These are phyloP conservation scores for Leccinum barrowsii DNA, from an alignment of 768 basidiomycete genomes.

Conservation along the genomic window DNA sequence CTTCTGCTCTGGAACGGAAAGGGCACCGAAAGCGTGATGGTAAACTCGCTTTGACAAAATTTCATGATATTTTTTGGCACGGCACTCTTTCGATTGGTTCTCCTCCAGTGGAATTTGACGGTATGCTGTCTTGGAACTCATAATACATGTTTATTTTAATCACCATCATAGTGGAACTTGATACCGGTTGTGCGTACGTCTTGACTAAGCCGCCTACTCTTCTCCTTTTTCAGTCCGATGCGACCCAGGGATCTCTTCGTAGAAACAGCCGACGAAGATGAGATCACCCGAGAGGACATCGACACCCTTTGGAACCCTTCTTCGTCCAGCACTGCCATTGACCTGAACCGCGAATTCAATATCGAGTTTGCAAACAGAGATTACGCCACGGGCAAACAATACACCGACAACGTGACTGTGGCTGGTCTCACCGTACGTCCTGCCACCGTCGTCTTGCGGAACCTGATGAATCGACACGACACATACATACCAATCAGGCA, in stretches of 20 bases:
- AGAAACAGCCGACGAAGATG: not conserved
- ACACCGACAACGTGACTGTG: not conserved
- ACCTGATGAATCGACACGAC: not conserved
- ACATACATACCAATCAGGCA: not conserved
- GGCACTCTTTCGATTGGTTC: not conserved
- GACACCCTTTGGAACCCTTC: not conserved
- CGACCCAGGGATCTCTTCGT: not conserved
- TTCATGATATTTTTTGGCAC: not conserved
- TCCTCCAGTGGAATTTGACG: not conserved
- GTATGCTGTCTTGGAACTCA: not conserved
- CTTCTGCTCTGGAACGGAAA: not conserved
- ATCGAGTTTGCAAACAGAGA: not conserved
- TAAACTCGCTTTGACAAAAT: not conserved
- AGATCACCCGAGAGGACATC: not conserved
- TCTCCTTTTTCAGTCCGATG: not conserved
- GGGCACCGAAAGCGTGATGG: not conserved
- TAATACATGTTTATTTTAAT: not conserved
- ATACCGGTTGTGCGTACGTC: not conserved
- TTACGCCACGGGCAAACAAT: not conserved
- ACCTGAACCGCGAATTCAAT: not conserved
- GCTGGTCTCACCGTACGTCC: not conserved
- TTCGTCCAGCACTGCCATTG: not conserved
- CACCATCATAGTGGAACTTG: not conserved
- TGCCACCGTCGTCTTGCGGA: not conserved
- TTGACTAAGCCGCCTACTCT: not conserved